Base-by-base conservation (phyloP, 495 filamentous ascomycete genomes). In the Lophiotrema nucula region DNA sequence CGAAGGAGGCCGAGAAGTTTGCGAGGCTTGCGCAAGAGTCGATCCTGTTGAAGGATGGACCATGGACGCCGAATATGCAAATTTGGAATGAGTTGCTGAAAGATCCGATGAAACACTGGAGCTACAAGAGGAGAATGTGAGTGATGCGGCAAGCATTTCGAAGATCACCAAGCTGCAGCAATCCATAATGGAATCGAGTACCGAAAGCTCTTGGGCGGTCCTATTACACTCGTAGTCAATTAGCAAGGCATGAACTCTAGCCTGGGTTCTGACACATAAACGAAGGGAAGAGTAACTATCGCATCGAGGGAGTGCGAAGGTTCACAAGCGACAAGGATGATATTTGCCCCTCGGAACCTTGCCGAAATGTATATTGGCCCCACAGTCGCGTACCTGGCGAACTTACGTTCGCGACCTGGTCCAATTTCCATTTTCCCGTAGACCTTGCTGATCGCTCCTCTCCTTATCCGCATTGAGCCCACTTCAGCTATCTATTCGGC, bases 21-120 rank as follows among this genome's bases (percentile, higher is more conserved):
- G 69, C 60, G 24, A 39, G 52, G 23, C 45, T 54, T 22, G 69
- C 69, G 2, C 18, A 55, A 19, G 64, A 67, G 33, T 49, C 37
- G 10, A 58, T 60, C 2, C 22, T 67, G 11, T 64, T 73, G 33
- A 70, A 72, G 47, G 68, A 74, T 12, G 74, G 74, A 13, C 26
- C 42, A 2, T 64, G 56, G 49, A 55, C 50, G n/a, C 31, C 31
- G 19, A 59, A 59, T 43, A 15, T 64, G 51, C 11, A 27, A 27
- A 39, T 59, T 25, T 64, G 61, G 61, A 56, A 48, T 23, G 50
- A 64, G 8, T 23, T 64, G 26, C n/a, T 50, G 15, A 18, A 47
- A 37, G 38, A 64, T 38, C 38, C 56, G 45, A 50, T 33, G 26
- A 22, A 26, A 27, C 61, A 64, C 25, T 64, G 61, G 61, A 64